These are phyloP conservation scores for Mimosa pudica DNA, from an alignment of 306 rosid species.

Conservation along the genomic window DNA sequence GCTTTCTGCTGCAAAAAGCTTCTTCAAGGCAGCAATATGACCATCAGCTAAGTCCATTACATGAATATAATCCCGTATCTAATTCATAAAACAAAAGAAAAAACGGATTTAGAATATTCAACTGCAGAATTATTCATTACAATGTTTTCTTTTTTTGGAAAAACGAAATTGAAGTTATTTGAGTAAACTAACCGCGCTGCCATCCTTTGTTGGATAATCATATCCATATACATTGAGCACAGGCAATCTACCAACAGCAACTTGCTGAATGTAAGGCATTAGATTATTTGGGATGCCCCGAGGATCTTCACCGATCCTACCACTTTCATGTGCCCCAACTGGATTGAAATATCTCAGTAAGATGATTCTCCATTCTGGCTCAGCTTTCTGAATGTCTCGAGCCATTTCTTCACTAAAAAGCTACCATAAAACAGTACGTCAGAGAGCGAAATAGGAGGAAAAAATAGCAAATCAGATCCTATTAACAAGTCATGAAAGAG, in stretches of 20 bases:
- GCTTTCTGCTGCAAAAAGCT: conserved; percentile 59
- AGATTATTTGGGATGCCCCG: conserved; percentile 83
- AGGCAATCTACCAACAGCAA: conserved; percentile 76
- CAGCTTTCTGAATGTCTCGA: conserved; percentile 66
- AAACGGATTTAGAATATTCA: neutral
- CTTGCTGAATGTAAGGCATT: conserved; percentile 86
- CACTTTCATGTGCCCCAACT: conserved; percentile 87
- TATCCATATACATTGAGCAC: conserved; percentile 73
- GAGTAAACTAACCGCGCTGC: conserved; percentile 61
- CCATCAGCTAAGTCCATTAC: conserved; percentile 94
- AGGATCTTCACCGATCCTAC: conserved; percentile 78
- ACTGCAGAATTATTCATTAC: neutral
- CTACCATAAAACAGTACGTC: conserved; percentile 32
- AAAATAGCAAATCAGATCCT: conserved; percentile 6
- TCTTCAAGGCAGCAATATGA: conserved; percentile 77
- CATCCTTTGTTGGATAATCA: conserved; percentile 83
- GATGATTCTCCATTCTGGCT: conserved; percentile 69
- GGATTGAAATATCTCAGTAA: conserved; percentile 82
- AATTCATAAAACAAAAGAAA: conserved; percentile 11
- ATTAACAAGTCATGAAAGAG: neutral
- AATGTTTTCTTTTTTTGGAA: neutral
- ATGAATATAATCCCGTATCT: conserved; percentile 85
- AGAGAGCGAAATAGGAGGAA: neutral
- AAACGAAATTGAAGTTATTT: neutral
- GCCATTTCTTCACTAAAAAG: conserved; percentile 73